phyloP scores from a whole-genome alignment of 305 asterid genomes.

The Fraxinus latifolia region DNA sequence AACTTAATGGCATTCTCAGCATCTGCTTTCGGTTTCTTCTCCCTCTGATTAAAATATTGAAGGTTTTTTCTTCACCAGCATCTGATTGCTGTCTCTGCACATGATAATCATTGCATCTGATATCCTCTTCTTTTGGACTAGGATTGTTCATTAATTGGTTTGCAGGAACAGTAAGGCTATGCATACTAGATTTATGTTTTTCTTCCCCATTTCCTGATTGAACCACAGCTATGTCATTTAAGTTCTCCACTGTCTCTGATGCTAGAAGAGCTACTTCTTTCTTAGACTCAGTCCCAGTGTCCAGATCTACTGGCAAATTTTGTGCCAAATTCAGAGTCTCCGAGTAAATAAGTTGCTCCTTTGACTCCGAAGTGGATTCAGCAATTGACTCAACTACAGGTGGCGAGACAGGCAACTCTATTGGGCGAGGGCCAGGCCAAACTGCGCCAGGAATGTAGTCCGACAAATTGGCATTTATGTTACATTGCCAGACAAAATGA shows the following conservation, averaged over 20 bases:
- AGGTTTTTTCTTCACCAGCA: conserved; percentile 61
- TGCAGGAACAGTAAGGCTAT: conserved; percentile 36
- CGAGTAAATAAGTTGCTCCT: conserved; percentile 42
- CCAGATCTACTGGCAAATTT: conserved; percentile 53
- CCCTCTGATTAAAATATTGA: conserved; percentile 77
- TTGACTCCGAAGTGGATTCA: conserved; percentile 40
- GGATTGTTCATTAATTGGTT: conserved; percentile 32
- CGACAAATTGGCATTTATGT: conserved; percentile 49
- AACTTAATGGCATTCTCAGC: conserved; percentile 86
- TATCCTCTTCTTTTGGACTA: conserved; percentile 42
- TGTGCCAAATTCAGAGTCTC: conserved; percentile 56
- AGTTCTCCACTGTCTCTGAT: conserved; percentile 53
- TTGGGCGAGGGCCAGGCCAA: conserved; percentile 78
- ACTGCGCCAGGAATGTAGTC: conserved; percentile 64
- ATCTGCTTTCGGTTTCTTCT: conserved; percentile 84
- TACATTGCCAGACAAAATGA: conserved; percentile 83
- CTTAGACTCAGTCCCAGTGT: conserved; percentile 52
- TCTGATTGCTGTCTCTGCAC: conserved; percentile 40
- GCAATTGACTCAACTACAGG: conserved; percentile 55
- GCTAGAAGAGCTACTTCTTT: conserved; percentile 53
- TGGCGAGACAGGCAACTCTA: conserved; percentile 64
- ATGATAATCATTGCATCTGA: conserved; percentile 30
- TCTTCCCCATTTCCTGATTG: conserved; percentile 41
- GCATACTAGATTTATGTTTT: conserved; percentile 34
- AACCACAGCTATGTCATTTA: conserved; percentile 37